Evolutionary conservation across 257 asterid species (phyloP), one percentile per base, ranked within the genome.

Genomic region (Salvia splendens): DNA sequence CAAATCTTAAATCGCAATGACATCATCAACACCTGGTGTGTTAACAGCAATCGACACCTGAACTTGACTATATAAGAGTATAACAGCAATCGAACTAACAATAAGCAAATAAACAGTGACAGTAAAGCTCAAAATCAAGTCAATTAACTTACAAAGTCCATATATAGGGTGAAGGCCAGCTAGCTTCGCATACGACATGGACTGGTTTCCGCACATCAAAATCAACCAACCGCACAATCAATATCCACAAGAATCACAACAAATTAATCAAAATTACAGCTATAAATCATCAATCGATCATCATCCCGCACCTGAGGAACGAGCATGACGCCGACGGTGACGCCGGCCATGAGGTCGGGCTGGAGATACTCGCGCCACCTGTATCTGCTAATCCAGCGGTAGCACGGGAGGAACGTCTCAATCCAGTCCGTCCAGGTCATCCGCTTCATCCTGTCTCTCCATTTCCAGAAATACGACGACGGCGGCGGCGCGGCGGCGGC

Each of bases 161-260:
- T 94, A 94, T 12, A 94, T 94, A 12, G 99, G 97, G 70, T 87
- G 93, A 65, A 94, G 92, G 62, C 96, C 99, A 57, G 99, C 99
- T 68, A 94, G 89, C 95, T 94, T 94, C 35, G 99, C 99, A 55
- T 94, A 91, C 47, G 99, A 94, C 99, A 94, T 94, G 49, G 99
- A 91, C 99, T 94, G 91, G 9, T 65, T 15, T 15, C 36, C 20
- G 62, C 68, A 52, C 70, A 75, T 33, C 58, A 76, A 45, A 77
- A 40, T 20, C 15, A 24, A 20, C 15, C 10, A 51, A 24, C 6
- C 8, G 35, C 35, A 52, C 58, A 20, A 63, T 14, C 6, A 42
- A 59, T 62, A 69, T 15, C 65, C 59, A 46, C 51, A 11, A 40
- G 51, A 33, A 76, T 33, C 32, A 59, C 3, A 6, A 24, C 24